These are phyloP conservation scores for Mycena leptocephala DNA, from an alignment of 768 basidiomycete species.

Conservation along the genomic window DNA sequence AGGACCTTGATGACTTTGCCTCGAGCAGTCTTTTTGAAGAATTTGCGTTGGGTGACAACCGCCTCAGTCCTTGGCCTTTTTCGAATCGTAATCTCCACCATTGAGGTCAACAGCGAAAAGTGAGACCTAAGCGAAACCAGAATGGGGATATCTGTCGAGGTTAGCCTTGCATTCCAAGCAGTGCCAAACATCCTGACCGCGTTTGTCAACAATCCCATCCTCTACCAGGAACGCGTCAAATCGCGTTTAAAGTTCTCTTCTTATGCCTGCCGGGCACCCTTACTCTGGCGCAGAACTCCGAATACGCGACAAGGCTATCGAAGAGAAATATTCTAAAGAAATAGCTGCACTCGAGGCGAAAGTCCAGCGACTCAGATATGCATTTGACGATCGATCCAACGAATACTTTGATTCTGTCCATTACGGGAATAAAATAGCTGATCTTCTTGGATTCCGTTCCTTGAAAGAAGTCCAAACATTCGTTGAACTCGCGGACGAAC, in stretches of 20 bases:
- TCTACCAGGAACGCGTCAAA: conserved; percentile 15
- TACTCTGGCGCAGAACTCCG: conserved; percentile 53
- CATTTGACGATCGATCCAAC: conserved; percentile 54
- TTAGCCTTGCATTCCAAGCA: neutral
- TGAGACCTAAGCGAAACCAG: no score
- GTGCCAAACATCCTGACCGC: conserved; percentile 2
- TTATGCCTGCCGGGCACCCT: conserved; percentile 1
- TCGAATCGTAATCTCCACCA: conserved; percentile 79
- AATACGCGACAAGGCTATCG: conserved; percentile 55
- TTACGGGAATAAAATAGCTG: conserved; percentile 56
- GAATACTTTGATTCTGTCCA: conserved; percentile 57
- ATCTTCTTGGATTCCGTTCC: conserved; percentile 60
- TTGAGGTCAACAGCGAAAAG: no score
- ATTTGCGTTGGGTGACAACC: conserved; percentile 88
- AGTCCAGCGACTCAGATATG: conserved; percentile 48
- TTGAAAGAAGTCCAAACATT: conserved; percentile 60
- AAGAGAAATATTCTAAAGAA: conserved; percentile 53
- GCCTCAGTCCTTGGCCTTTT: conserved; percentile 83
- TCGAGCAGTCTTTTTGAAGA: conserved; percentile 95
- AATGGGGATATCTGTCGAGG: no score
- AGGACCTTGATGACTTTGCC: conserved; percentile 97
- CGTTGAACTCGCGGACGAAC: conserved; percentile 55
- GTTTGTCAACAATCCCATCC: conserved; percentile 13
- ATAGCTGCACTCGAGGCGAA: conserved; percentile 48
- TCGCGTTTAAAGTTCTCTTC: neutral